Base-by-base conservation (phyloP, 2,329 filamentous ascomycete species). In the Neofusicoccum sp. region DNA sequence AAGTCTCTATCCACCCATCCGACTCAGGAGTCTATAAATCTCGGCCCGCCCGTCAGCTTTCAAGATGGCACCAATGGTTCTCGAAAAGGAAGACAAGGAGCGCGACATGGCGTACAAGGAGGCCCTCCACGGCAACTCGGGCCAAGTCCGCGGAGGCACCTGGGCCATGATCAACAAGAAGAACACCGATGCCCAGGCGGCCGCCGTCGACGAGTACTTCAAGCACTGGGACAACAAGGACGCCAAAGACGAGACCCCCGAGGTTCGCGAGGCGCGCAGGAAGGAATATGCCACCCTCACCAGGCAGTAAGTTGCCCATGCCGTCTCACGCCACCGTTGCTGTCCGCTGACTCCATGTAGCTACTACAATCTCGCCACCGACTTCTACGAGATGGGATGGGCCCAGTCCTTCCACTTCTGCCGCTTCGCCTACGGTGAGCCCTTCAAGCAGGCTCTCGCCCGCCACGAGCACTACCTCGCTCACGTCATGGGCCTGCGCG, bases 391-490 rank as follows among this genome's bases (percentile, higher is more conserved):
- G 83, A 95, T 97, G 71, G 95, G 93, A 71, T 99, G 95, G 93
- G 92, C 92, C 66, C 89, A 93, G 73, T 94, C 89, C 56, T 99
- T 99, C 85, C 94, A 99, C 81, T 98, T 99, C 85, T 96, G 92
- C 81, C 92, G 94, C 67, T 97, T 94, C 79, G 90, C 92, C 62
- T 82, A 88, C 70, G 90, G 90, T 74, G 95, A 99, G 81, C 83
- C 87, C 59, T 98, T 98, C 82, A 83, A 87, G 78, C 91, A 96
- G 80, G 93, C 93, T 66, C 94, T 98, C 79, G 92, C 93, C 68
- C 90, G 95, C 64, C 95, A 99, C 75, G 95, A 99, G 82, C 95
- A 99, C 84, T 98, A 97, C 82, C 89, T 99, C 34, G 95, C 95
- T 50, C 88, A 93, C 79, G 87, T 87, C 77, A 96, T 97, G 77